Evolutionary conservation across 225 moss, liverwort and hornwort species (phyloP).

Genomic region (Sphagnum contortum): DNA sequence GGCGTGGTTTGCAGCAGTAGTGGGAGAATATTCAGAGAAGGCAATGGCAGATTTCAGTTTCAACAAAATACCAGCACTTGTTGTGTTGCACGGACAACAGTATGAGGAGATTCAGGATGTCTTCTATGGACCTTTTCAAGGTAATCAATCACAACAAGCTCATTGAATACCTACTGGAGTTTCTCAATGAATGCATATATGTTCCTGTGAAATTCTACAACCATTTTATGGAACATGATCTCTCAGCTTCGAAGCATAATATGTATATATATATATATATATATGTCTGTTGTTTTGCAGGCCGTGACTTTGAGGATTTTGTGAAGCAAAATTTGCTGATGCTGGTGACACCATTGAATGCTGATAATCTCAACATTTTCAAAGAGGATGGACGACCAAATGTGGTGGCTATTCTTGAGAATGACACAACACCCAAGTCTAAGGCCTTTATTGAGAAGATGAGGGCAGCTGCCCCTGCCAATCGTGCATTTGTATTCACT

Average conservation of each 20-base stretch:
- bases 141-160: constrained; percentile 17
- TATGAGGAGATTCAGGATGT: constrained; percentile 45
- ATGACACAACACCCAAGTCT: constrained; percentile 27
- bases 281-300: constrained; percentile 9
- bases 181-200: background rate
- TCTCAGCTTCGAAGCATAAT: background rate
- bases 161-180: background rate
- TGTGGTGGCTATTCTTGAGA: constrained; percentile 52
- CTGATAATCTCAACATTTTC: constrained; percentile 40
- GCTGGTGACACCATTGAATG: constrained; percentile 40
- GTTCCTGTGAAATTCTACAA: background rate
- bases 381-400: constrained; percentile 74
- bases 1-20: constrained; percentile 60
- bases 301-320: constrained; percentile 54
- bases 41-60: constrained; percentile 58
- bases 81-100: constrained; percentile 45
- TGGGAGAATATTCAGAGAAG: constrained; percentile 50
- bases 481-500: constrained; percentile 65
- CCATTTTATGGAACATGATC: background rate
- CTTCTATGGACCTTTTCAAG: constrained; percentile 78
- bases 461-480: constrained; percentile 75
- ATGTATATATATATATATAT: background rate
- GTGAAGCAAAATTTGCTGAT: constrained; percentile 71
- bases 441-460: constrained; percentile 58
- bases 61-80: constrained; percentile 61